Conservation (phyloP, 2,329 filamentous ascomycete genomes). For the Fusarium verrucosum region DNA sequence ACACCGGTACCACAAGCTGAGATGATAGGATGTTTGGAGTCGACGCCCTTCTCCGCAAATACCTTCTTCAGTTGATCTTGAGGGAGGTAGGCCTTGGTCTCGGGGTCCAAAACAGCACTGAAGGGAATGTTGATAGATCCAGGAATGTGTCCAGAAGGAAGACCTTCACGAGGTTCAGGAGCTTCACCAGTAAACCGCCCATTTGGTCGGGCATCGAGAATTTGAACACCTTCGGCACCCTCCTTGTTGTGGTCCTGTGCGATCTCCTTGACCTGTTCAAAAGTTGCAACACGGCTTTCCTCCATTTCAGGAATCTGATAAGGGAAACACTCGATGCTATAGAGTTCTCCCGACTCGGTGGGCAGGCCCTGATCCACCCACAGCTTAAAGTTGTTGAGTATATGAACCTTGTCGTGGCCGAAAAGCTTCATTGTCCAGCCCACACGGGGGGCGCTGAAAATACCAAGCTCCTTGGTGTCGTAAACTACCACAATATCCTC, state of each 20-base stretch:
- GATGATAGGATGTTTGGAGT: slow-evolving; percentile 82
- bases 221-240: slow-evolving; percentile 82
- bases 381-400: slow-evolving; percentile 95
- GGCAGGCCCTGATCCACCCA: slow-evolving; percentile 88
- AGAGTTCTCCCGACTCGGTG: slow-evolving; percentile 80
- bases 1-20: slow-evolving; percentile 93
- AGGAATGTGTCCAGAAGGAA: slow-evolving; percentile 92
- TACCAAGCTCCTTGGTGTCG: slow-evolving; percentile 87
- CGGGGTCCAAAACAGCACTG: slow-evolving; percentile 79
- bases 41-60: slow-evolving; percentile 82
- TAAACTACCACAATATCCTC: slow-evolving; percentile 96
- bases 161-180: slow-evolving; percentile 84
- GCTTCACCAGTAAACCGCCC: slow-evolving; percentile 85
- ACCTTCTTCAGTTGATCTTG: slow-evolving; percentile 76
- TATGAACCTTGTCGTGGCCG: slow-evolving; percentile 86
- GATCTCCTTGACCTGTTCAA: slow-evolving; percentile 83
- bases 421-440: slow-evolving; percentile 94
- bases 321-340: slow-evolving; percentile 70
- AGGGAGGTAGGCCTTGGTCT: slow-evolving; percentile 82
- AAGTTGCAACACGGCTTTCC: slow-evolving; percentile 74
- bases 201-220: slow-evolving; percentile 84
- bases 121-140: slow-evolving; percentile 86
- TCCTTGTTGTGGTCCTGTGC: slow-evolving; percentile 82
- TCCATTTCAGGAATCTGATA: slow-evolving; percentile 72
- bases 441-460: slow-evolving; percentile 92